Conservation (phyloP, 2,329 filamentous ascomycete species). For the Geosmithia putterillii region DNA sequence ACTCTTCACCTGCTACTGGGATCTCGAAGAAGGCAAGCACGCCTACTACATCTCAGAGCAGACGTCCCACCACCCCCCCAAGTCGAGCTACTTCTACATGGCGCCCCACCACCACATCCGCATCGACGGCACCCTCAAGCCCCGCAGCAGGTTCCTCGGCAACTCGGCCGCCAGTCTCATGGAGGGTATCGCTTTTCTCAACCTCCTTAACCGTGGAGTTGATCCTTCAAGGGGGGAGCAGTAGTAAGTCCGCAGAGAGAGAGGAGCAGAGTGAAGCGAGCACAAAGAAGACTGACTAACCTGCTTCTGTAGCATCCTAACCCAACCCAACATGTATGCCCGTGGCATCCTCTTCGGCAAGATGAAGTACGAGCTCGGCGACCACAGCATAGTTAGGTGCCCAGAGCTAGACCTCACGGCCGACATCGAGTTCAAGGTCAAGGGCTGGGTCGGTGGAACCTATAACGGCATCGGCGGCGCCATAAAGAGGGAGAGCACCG, state of each 20-base stretch:
- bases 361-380: conserved; percentile 98
- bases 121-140: conserved; percentile 91
- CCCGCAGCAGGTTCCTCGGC: conserved; percentile 85
- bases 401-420: conserved; percentile 77
- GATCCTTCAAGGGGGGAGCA: conserved; percentile 58
- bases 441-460: conserved; percentile 90
- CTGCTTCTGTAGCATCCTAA: conserved; percentile 55
- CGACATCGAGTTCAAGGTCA: conserved; percentile 96
- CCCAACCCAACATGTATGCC: conserved; percentile 98
- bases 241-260: conserved; percentile 52
- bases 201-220: conserved; percentile 65
- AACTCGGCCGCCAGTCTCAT: conserved; percentile 97
- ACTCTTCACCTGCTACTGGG: conserved; percentile 92
- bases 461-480: conserved; percentile 92
- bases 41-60: conserved; percentile 97
- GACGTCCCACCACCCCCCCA: conserved; percentile 94
- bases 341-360: conserved; percentile 94
- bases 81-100: conserved; percentile 99
- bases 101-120: conserved; percentile 86
- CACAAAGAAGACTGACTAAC: neutral
- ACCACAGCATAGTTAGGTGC: conserved; percentile 87
- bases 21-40: conserved; percentile 69
- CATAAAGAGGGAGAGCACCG: conserved; percentile 80
- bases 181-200: conserved; percentile 87
- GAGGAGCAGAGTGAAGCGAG: neutral